These are phyloP conservation scores for Lachnum nothofagi DNA, from an alignment of 2,329 filamentous ascomycete genomes.

Conservation along the genomic window DNA sequence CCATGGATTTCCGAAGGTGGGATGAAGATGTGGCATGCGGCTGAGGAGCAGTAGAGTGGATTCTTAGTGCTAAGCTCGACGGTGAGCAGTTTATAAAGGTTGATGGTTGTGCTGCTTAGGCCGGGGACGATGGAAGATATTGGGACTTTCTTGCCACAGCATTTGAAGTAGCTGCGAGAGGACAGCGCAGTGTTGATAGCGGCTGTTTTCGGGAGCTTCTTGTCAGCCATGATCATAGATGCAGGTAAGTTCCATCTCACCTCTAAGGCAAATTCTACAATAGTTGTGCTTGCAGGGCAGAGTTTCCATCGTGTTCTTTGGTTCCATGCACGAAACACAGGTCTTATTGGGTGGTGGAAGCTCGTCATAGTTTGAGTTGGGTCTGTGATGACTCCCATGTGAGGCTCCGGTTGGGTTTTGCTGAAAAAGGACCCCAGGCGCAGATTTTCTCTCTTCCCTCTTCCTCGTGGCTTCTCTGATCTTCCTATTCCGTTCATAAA, in stretches of 20 bases:
- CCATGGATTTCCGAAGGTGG: constrained; percentile 22
- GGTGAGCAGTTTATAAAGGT: constrained; percentile 18
- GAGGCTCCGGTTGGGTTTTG: neutral
- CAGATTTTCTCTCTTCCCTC: constrained; percentile 1
- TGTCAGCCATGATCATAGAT: neutral
- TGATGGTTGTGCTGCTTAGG: constrained; percentile 11
- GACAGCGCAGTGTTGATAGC: constrained; percentile 18
- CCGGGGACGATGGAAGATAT: neutral
- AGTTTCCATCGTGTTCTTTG: constrained; percentile 13
- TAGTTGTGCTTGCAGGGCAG: constrained; percentile 19
- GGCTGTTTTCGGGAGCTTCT: constrained; percentile 2
- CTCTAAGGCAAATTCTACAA: constrained; percentile 18
- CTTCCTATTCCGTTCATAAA: neutral
- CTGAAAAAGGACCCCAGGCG: neutral
- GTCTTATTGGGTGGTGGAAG: neutral
- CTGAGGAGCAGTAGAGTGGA: constrained; percentile 25
- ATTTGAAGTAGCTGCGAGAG: constrained; percentile 16
- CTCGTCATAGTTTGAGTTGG: neutral
- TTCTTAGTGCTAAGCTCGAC: constrained; percentile 27
- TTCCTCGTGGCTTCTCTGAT: neutral
- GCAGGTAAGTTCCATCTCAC: constrained; percentile 6
- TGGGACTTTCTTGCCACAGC: constrained; percentile 11
- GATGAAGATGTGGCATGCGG: constrained; percentile 26
- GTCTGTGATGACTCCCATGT: neutral
- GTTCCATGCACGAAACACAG: constrained; percentile 21